Evolutionary conservation across 805 yeast genomes (phyloP).

Genomic region (Pichia nakasei): DNA sequence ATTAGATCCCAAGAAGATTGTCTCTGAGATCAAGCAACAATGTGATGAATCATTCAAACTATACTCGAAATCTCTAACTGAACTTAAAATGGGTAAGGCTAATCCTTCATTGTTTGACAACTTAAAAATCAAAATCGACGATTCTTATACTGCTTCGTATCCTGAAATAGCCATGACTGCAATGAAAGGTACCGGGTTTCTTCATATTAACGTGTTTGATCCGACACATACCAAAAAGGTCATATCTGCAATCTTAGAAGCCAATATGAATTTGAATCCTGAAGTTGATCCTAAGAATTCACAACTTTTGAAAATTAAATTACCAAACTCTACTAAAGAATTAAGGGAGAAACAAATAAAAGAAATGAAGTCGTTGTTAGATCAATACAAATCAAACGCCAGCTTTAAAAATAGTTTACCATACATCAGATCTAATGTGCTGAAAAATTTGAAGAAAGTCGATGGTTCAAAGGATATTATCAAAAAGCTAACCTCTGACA

Average conservation of each 20-base stretch:
- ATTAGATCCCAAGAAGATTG: constrained; percentile 27
- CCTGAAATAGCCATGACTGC: constrained; percentile 64
- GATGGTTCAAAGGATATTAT: constrained; percentile 47
- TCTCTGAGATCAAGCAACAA: constrained; percentile 30
- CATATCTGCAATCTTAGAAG: constrained; percentile 58
- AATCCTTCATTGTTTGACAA: constrained; percentile 59
- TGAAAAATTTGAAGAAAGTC: constrained; percentile 42
- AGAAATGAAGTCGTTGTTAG: constrained; percentile 57
- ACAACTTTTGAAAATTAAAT: constrained; percentile 61
- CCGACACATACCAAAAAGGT: constrained; percentile 64
- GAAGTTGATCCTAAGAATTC: constrained; percentile 65
- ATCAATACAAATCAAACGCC: constrained; percentile 47
- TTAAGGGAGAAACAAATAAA: constrained; percentile 46
- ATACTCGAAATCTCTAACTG: constrained; percentile 49
- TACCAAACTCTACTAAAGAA: constrained; percentile 71
- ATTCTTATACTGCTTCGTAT: constrained; percentile 38
- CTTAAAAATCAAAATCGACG: constrained; percentile 41
- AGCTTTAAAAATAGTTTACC: constrained; percentile 41
- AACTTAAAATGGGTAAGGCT: constrained; percentile 60
- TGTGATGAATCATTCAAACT: constrained; percentile 42
- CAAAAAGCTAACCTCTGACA: constrained; percentile 44
- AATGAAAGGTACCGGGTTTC: constrained; percentile 51
- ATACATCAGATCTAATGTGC: constrained; percentile 46
- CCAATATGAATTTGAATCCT: constrained; percentile 71
- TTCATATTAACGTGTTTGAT: constrained; percentile 80